Evolutionary conservation across 2,329 filamentous ascomycete genomes (phyloP).

Genomic region (Mycosphaerelloides madeirae): DNA sequence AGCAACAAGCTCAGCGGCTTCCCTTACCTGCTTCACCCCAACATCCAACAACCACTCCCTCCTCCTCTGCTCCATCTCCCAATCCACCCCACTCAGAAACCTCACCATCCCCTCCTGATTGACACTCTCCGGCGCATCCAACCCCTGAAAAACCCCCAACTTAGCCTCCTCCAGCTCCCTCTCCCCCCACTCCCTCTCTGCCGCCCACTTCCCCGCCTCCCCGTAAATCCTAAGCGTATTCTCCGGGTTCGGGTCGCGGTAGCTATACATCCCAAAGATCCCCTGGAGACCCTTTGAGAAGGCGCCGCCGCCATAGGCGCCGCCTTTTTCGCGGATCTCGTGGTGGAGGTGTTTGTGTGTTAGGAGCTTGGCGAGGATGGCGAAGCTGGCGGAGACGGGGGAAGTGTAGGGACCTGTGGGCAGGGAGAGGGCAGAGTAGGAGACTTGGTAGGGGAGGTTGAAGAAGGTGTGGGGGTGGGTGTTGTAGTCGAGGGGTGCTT

Average conservation of each 20-base stretch:
- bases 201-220: slow-evolving; percentile 76
- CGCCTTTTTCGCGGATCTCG: slow-evolving; percentile 95
- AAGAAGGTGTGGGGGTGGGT: slow-evolving; percentile 69
- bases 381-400: slow-evolving; percentile 69
- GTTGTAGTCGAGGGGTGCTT: slow-evolving; percentile 17
- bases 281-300: slow-evolving; percentile 76
- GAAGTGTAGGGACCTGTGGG: slow-evolving; percentile 80
- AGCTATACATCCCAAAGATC: slow-evolving; percentile 90
- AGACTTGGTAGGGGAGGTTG: slow-evolving; percentile 92
- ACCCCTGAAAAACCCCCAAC: slow-evolving; percentile 83
- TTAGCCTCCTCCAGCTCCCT: slow-evolving; percentile 94
- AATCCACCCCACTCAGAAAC: slow-evolving; percentile 79
- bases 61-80: slow-evolving; percentile 82
- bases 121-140: slow-evolving; percentile 84
- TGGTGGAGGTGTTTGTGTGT: slow-evolving; percentile 97
- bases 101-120: slow-evolving; percentile 80
- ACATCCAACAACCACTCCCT: slow-evolving; percentile 85
- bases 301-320: slow-evolving; percentile 89
- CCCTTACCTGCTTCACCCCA: slow-evolving; percentile 69
- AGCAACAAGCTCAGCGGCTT: slow-evolving; percentile 76
- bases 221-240: slow-evolving; percentile 84
- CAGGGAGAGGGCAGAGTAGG: slow-evolving; percentile 79
- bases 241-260: slow-evolving; percentile 89
- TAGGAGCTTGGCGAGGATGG: slow-evolving; percentile 83
- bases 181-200: slow-evolving; percentile 73